Conservation (phyloP, 2,329 filamentous ascomycete species). For the Colletotrichum gloeosporioides region DNA sequence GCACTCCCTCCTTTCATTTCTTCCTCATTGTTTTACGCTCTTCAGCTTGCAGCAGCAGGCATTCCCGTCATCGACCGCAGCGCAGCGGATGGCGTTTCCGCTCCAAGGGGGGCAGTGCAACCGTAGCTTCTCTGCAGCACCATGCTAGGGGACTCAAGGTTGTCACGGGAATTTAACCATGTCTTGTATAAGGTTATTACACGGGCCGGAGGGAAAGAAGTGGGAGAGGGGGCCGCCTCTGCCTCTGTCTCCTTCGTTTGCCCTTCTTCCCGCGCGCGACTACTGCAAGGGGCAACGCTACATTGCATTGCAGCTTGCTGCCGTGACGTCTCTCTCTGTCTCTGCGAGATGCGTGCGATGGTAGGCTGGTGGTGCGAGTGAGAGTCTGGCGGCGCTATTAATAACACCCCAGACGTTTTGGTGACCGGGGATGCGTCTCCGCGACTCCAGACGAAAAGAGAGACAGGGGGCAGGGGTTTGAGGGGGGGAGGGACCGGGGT, state of each 20-base stretch:
- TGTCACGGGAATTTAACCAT: not conserved
- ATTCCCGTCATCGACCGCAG: not conserved
- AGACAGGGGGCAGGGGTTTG: not conserved
- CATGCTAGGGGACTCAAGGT: not conserved
- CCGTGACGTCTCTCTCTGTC: not conserved
- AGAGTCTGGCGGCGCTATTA: not conserved
- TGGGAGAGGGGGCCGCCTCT: not conserved
- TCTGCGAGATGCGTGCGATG: not conserved
- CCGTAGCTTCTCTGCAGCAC: not conserved
- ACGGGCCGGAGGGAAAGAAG: not conserved
- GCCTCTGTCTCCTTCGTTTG: not conserved
- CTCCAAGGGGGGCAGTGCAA: not conserved
- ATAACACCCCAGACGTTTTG: slow-evolving; percentile 5
- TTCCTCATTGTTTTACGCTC: not conserved
- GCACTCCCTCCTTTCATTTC: not conserved
- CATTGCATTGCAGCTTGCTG: not conserved
- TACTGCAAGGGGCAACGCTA: not conserved
- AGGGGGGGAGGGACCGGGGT: not conserved
- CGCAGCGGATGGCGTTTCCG: not conserved
- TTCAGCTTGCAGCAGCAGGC: not conserved
- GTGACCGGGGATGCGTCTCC: not conserved
- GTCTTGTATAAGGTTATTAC: slow-evolving; percentile 1
- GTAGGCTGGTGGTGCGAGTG: not conserved
- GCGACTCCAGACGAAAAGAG: slow-evolving; percentile 4
- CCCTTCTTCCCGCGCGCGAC: not conserved